phyloP scores from a whole-genome alignment of 2,329 filamentous ascomycete genomes.

The Coniella vitis region DNA sequence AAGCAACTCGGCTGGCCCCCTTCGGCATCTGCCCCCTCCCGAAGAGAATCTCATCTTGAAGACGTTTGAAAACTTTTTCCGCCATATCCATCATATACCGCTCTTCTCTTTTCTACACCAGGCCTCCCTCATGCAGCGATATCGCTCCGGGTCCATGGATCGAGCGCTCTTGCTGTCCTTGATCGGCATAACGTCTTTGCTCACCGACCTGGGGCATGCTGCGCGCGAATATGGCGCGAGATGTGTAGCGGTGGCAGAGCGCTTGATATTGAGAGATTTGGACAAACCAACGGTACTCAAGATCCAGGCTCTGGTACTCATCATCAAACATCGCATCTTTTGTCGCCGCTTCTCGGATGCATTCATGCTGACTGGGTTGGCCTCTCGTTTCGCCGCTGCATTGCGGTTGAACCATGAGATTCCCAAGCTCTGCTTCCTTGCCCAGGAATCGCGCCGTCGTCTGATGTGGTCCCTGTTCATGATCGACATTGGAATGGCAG shows the following conservation, averaged over 20 bases:
- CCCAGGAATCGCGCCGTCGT: constrained; percentile 36
- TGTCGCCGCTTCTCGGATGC: constrained; percentile 38
- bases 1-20: constrained; percentile 8
- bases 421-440: constrained; percentile 35
- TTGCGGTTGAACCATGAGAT: constrained; percentile 44
- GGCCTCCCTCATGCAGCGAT: constrained; percentile 53
- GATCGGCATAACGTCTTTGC: constrained; percentile 48
- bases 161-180: constrained; percentile 46
- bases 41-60: constrained; percentile 43
- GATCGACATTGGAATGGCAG: constrained; percentile 40
- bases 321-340: constrained; percentile 41
- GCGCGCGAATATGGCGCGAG: constrained; percentile 45
- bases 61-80: constrained; percentile 52
- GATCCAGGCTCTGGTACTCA: constrained; percentile 39
- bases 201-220: constrained; percentile 47
- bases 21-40: constrained; percentile 22
- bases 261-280: constrained; percentile 44
- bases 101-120: constrained; percentile 53
- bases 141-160: constrained; percentile 50
- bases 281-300: constrained; percentile 51
- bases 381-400: constrained; percentile 41
- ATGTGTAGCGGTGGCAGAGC: constrained; percentile 49
- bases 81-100: constrained; percentile 52
- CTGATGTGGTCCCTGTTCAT: constrained; percentile 45
- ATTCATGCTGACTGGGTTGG: constrained; percentile 40